phyloP scores from a whole-genome alignment of 208 protist species.

The Trypanosoma grayi region DNA sequence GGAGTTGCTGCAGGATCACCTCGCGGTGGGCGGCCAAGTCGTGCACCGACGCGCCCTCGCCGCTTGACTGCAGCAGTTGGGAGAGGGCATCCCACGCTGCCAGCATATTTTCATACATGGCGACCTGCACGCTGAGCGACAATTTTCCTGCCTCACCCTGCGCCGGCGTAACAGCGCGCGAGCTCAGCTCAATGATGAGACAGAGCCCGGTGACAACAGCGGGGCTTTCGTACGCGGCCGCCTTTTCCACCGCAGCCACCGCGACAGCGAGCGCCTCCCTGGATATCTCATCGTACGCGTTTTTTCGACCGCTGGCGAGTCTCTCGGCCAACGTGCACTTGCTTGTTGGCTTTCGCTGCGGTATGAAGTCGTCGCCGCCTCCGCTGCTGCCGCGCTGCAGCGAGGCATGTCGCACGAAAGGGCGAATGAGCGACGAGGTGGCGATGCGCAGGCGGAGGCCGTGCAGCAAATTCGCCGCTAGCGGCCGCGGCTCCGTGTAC shows the following conservation, averaged over 20 bases:
- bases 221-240: constrained; percentile 45
- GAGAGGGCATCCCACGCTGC: constrained; percentile 24
- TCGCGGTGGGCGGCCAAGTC: constrained; percentile 6
- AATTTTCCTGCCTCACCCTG: neutral
- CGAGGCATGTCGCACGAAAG: constrained; percentile 35
- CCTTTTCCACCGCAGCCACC: constrained; percentile 41
- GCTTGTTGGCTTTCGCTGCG: neutral
- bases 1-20: constrained; percentile 28
- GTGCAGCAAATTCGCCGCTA: constrained; percentile 67
- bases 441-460: constrained; percentile 71
- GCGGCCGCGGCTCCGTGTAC: constrained; percentile 66
- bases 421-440: constrained; percentile 36
- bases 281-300: constrained; percentile 50
- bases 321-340: constrained; percentile 4
- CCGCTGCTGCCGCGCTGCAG: neutral
- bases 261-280: constrained; percentile 59
- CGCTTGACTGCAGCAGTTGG: neutral
- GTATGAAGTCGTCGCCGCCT: no score
- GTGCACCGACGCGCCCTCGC: neutral
- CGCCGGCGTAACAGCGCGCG: constrained; percentile 1
- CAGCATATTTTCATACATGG: constrained; percentile 79
- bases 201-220: constrained; percentile 51
- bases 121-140: constrained; percentile 20
- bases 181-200: constrained; percentile 26
- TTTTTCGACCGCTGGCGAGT: neutral